Percentiles rank a stretch among this genome's conserved stretches.
These are phyloP conservation scores for Cymbidium sinense DNA, from an alignment of 106 monocot genomes.

Conservation along the genomic window DNA sequence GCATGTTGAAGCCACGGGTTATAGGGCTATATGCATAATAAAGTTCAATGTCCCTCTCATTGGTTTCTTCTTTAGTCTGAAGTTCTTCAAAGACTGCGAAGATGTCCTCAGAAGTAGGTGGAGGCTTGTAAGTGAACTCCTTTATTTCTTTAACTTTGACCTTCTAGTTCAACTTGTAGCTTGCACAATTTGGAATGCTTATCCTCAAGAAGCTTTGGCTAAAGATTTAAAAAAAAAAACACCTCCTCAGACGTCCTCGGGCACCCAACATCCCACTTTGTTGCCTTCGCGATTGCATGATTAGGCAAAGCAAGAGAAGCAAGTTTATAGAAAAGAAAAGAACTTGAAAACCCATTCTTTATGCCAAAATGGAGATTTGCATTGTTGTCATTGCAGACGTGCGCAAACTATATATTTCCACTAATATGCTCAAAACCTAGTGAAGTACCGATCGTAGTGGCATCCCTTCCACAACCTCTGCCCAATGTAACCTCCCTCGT, in stretches of 20 bases:
- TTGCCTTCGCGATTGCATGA: constrained; percentile 66
- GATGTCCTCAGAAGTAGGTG: constrained; percentile 66
- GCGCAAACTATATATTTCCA: background rate
- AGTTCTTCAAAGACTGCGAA: constrained; percentile 62
- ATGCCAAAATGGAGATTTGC: constrained; percentile 4
- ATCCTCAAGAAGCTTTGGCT: constrained; percentile 64
- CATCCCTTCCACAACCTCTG: background rate
- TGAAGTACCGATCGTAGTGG: background rate
- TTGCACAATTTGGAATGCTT: constrained; percentile 57
- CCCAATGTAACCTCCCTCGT: background rate
- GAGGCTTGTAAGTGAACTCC: constrained; percentile 68
- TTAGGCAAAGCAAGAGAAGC: constrained; percentile 24
- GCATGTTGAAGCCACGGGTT: constrained; percentile 32
- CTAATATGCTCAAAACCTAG: constrained; percentile 4
- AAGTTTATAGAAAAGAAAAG: background rate
- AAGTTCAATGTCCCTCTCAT: constrained; percentile 49
- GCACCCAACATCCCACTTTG: constrained; percentile 88
- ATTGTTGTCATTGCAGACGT: constrained; percentile 1
- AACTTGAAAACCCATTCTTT: constrained; percentile 2
- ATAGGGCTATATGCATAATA: constrained; percentile 44
- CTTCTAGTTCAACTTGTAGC: constrained; percentile 55
- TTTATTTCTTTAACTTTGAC: constrained; percentile 45
- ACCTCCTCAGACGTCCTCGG: constrained; percentile 28
- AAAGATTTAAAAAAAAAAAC: constrained; percentile 26
- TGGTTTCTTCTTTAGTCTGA: constrained; percentile 31